phyloP scores from a whole-genome alignment of 352 stramenopile genomes.

The Halophytophthora batemanensis region DNA sequence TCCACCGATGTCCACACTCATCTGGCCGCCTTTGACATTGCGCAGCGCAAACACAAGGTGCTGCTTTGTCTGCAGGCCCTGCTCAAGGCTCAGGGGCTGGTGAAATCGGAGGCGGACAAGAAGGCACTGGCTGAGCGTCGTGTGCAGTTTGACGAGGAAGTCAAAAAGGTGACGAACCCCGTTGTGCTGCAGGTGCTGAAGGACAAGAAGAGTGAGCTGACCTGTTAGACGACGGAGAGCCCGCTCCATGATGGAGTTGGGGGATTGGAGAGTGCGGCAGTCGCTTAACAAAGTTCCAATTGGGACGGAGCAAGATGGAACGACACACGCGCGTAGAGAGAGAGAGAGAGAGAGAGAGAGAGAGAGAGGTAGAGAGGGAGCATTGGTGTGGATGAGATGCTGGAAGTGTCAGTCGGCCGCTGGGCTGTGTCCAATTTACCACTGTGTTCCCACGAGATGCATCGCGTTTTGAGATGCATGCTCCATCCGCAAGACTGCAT shows the following conservation, averaged over 20 bases:
- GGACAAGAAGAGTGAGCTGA: constrained; percentile 59
- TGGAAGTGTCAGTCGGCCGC: background rate
- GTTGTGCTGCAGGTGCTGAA: constrained; percentile 61
- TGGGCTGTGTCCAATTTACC: no score
- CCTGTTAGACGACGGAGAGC: constrained; percentile 27
- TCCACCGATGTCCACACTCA: constrained; percentile 62
- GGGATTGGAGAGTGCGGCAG: background rate
- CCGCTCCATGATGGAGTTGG: background rate
- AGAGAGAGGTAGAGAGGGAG: background rate
- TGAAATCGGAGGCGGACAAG: constrained; percentile 19
- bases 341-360: background rate
- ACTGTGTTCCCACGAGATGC: no score
- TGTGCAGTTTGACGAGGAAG: constrained; percentile 41
- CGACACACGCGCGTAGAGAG: background rate
- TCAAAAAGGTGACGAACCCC: constrained; percentile 58
- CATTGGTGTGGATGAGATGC: background rate
- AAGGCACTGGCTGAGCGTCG: constrained; percentile 38
- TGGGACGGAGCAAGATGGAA: no score
- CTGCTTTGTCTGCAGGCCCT: constrained; percentile 78
- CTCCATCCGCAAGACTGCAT: no score
- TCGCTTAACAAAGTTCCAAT: no score
- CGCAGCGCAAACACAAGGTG: constrained; percentile 66
- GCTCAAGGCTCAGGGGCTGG: constrained; percentile 49
- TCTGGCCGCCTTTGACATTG: constrained; percentile 73
- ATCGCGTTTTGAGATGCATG: no score